Evolutionary conservation across 192 early-diverging fungal species (phyloP).

Genomic region (Coemansia umbellata): DNA sequence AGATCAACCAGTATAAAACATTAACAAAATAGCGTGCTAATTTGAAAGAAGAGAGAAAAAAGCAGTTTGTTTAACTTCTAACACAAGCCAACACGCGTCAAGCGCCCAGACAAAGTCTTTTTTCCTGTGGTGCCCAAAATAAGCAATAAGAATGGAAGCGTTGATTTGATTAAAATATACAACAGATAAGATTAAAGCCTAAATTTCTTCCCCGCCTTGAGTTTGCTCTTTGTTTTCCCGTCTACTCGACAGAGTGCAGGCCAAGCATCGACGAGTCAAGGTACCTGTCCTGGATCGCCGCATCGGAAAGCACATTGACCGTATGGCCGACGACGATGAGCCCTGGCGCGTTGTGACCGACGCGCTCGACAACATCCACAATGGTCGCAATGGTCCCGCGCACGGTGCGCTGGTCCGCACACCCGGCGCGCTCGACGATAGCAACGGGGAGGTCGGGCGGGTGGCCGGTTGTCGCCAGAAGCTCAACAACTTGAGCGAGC

Average conservation of each 20-base stretch:
- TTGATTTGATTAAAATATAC: no score
- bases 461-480: constrained; percentile 59
- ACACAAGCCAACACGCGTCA: no score
- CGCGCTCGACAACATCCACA: constrained; percentile 57
- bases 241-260: constrained; percentile 38
- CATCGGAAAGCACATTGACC: constrained; percentile 52
- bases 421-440: constrained; percentile 81
- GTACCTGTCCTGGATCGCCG: constrained; percentile 41
- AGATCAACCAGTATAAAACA: no score
- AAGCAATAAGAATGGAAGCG: no score
- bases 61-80: no score
- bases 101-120: no score
- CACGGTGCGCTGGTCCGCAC: constrained; percentile 67
- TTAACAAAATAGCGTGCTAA: no score
- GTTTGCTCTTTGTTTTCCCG: no score
- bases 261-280: constrained; percentile 35
- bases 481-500: constrained; percentile 59
- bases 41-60: no score
- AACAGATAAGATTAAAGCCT: no score
- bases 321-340: constrained; percentile 76
- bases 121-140: no score
- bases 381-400: constrained; percentile 63
- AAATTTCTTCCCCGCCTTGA: no score
- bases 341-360: constrained; percentile 67
- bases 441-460: constrained; percentile 66